phyloP scores from a whole-genome alignment of 805 yeast genomes.

The Yarrowia divulgata region DNA sequence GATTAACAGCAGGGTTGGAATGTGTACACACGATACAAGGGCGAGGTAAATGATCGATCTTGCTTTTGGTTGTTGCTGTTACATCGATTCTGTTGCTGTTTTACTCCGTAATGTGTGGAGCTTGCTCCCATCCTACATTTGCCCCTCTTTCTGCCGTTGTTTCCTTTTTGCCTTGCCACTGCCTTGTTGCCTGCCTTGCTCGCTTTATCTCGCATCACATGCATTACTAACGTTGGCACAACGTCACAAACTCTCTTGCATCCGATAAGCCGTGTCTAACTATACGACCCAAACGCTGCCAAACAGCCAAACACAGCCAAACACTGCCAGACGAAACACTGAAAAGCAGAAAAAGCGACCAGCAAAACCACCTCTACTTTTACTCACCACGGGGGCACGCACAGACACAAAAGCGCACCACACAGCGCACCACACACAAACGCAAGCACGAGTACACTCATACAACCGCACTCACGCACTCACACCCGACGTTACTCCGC shows the following conservation, averaged over 20 bases:
- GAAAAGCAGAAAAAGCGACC: too few species aligned
- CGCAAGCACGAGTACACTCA: background rate
- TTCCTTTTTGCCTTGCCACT: conserved; percentile 12
- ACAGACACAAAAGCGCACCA: background rate
- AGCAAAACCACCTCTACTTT: too few species aligned
- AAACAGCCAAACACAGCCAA: background rate
- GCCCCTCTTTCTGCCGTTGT: background rate
- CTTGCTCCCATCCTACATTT: background rate
- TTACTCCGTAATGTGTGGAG: background rate
- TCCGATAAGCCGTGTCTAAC: conserved; percentile 38
- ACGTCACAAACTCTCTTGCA: conserved; percentile 14
- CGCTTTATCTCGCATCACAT: conserved; percentile 36
- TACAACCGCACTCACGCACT: too few species aligned
- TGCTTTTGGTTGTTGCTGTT: background rate
- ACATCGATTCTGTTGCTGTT: background rate
- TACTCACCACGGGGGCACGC: background rate
- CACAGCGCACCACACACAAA: too few species aligned
- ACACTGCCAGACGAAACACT: background rate
- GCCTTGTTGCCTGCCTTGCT: conserved; percentile 20
- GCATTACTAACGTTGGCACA: conserved; percentile 25
- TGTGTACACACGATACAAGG: background rate
- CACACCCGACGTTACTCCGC: background rate
- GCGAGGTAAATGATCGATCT: too few species aligned
- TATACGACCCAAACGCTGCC: conserved; percentile 1
- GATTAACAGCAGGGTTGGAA: background rate